Evolutionary conservation across 176 grass and related monocot species (phyloP).

Genomic region (Carex littledalei): DNA sequence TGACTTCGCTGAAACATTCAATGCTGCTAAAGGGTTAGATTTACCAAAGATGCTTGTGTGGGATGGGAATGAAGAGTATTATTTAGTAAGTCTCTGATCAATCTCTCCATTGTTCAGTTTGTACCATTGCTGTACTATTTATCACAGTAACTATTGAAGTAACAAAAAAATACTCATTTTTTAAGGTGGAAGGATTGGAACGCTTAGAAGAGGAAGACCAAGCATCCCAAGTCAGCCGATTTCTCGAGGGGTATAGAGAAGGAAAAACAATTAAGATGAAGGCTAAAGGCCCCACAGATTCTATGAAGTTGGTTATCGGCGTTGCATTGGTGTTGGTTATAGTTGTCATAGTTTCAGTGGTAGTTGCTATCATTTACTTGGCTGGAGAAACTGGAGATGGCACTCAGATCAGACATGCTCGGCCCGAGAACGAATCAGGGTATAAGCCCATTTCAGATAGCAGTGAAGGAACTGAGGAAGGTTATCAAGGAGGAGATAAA

Average conservation of each 20-base stretch:
- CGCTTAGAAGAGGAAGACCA: slow-evolving; percentile 56
- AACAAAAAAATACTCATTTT: slow-evolving; percentile 2
- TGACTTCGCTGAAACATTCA: slow-evolving; percentile 68
- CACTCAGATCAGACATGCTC: slow-evolving; percentile 28
- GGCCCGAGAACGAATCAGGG: neutral
- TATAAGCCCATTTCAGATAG: slow-evolving; percentile 19
- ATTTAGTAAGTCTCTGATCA: slow-evolving; percentile 51
- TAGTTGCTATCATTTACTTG: slow-evolving; percentile 49
- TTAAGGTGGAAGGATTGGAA: slow-evolving; percentile 61
- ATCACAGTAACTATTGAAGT: neutral
- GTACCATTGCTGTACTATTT: slow-evolving; percentile 3
- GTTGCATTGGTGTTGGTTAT: slow-evolving; percentile 50
- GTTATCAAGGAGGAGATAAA: slow-evolving; percentile 31
- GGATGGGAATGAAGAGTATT: slow-evolving; percentile 79
- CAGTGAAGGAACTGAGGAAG: slow-evolving; percentile 16
- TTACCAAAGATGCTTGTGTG: slow-evolving; percentile 78
- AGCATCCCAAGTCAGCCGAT: slow-evolving; percentile 63
- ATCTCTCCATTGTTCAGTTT: neutral
- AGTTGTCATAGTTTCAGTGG: slow-evolving; percentile 33
- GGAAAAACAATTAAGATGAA: slow-evolving; percentile 58
- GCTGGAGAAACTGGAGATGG: slow-evolving; percentile 43
- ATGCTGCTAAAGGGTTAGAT: slow-evolving; percentile 41
- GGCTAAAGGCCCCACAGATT: slow-evolving; percentile 29
- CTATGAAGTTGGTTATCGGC: slow-evolving; percentile 36
- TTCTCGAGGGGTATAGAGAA: slow-evolving; percentile 67